phyloP scores from a whole-genome alignment of 169 alveolate species.

The Cryptosporidium andersoni region DNA sequence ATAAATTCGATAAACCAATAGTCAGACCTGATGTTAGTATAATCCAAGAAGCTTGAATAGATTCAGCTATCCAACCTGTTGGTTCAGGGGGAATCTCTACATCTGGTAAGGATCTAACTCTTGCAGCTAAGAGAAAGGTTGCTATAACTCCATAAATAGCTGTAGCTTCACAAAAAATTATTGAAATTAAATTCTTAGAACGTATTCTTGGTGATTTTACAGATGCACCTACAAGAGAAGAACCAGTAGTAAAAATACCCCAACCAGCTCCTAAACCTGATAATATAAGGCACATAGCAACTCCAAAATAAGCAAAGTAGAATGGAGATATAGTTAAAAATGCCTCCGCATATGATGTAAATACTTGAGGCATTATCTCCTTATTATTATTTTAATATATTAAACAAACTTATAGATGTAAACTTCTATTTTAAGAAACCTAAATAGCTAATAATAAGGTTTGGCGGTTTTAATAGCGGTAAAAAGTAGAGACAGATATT shows the following conservation, averaged over 20 bases:
- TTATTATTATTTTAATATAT: too few relatives aligned
- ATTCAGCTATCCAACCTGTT: constrained; percentile 72
- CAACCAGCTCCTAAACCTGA: constrained; percentile 96
- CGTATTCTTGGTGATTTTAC: constrained; percentile 99
- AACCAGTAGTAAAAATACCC: constrained; percentile 99
- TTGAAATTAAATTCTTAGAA: constrained; percentile 96
- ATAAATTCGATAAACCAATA: constrained; percentile 98
- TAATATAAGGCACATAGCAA: constrained; percentile 89
- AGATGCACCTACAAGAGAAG: constrained; percentile 97
- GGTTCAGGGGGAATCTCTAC: constrained; percentile 73
- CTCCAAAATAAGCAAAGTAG: constrained; percentile 88
- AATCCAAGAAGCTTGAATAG: constrained; percentile 92
- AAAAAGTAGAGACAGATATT: too few relatives aligned
- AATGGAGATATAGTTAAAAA: constrained; percentile 53
- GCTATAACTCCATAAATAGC: constrained; percentile 96
- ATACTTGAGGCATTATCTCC: too few relatives aligned
- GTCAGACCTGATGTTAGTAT: constrained; percentile 96
- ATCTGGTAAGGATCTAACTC: constrained; percentile 77
- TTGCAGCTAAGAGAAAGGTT: constrained; percentile 86
- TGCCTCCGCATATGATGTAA: constrained; percentile 34
- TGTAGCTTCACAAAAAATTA: constrained; percentile 99
- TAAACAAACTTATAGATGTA: too few relatives aligned
- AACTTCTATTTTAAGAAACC: too few relatives aligned
- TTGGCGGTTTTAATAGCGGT: too few relatives aligned
- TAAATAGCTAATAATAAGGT: too few relatives aligned